These are phyloP conservation scores for Pyronema domesticum DNA, from an alignment of 495 filamentous ascomycete genomes.

Conservation along the genomic window DNA sequence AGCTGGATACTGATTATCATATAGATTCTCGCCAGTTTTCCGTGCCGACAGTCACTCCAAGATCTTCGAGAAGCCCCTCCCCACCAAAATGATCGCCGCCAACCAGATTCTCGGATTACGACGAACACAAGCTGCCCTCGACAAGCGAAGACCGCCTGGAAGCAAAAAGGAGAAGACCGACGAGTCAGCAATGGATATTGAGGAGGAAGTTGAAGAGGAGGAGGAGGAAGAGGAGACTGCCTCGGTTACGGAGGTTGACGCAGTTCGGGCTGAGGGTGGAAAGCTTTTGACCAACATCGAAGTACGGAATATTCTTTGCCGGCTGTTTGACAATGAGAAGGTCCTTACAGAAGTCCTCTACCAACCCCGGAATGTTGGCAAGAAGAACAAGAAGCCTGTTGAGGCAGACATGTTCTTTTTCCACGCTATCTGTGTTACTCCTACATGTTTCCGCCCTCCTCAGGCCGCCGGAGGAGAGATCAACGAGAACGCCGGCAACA, in stretches of 20 bases:
- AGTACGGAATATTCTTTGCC: constrained; percentile 33
- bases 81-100: constrained; percentile 47
- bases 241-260: background rate
- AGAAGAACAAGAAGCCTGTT: constrained; percentile 33
- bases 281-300: constrained; percentile 27
- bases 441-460: constrained; percentile 85
- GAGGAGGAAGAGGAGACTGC: constrained; percentile 26
- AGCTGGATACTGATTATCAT: constrained; percentile 10
- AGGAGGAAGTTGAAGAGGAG: constrained; percentile 27
- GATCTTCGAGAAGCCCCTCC: constrained; percentile 72
- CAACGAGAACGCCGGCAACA: constrained; percentile 55
- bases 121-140: constrained; percentile 13
- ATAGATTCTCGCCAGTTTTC: constrained; percentile 54
- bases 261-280: constrained; percentile 1
- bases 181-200: constrained; percentile 27
- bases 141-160: background rate
- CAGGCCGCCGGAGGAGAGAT: constrained; percentile 57
- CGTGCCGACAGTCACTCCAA: constrained; percentile 77
- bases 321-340: constrained; percentile 72
- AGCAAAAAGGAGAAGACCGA: background rate
- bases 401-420: constrained; percentile 88
- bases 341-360: constrained; percentile 71
- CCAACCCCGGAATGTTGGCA: constrained; percentile 44
- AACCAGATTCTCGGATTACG: constrained; percentile 39
- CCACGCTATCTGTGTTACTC: constrained; percentile 64